A percentile compares a stretch with the other conserved stretches of the same genome.
phyloP scores from a whole-genome alignment of 1,139 yeast genomes.

The Sugiyamaella sp. region DNA sequence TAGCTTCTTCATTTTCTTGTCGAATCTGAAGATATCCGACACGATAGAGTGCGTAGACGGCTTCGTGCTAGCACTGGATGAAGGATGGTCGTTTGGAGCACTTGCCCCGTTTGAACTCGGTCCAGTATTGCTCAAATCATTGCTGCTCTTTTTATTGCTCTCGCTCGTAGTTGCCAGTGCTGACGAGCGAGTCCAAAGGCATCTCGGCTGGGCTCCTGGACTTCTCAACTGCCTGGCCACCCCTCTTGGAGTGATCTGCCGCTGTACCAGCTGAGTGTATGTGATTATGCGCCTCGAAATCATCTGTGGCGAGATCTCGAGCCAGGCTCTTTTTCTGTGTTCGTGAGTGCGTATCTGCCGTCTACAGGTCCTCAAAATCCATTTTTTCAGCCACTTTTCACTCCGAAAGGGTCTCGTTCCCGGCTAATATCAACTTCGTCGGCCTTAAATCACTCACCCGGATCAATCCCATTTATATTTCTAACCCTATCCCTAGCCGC shows the following conservation, averaged over 20 bases:
- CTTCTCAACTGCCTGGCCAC: too few species aligned
- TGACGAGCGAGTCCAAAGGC: conserved; percentile 9
- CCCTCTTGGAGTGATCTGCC: too few species aligned
- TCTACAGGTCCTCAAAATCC: conserved; percentile 2
- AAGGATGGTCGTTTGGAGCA: not conserved
- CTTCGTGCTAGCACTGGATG: not conserved
- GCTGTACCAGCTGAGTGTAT: too few species aligned
- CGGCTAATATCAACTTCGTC: too few species aligned
- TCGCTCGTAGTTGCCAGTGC: not conserved
- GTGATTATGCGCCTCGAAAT: conserved; percentile 2
- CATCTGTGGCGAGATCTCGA: not conserved
- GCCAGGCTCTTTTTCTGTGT: too few species aligned
- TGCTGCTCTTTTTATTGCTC: not conserved
- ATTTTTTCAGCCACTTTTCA: too few species aligned
- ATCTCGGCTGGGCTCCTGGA: not conserved
- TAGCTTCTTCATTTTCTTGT: conserved; percentile 4
- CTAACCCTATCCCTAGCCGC: too few species aligned
- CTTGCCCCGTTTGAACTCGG: not conserved
- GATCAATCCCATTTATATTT: too few species aligned
- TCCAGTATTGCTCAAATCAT: not conserved
- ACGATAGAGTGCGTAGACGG: conserved; percentile 6
- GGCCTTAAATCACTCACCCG: too few species aligned
- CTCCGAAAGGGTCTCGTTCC: too few species aligned
- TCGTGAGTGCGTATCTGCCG: too few species aligned
- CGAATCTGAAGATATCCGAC: conserved; percentile 14